These are phyloP conservation scores for Bretschneidera sinensis DNA, from an alignment of 345 rosid species.

Conservation along the genomic window DNA sequence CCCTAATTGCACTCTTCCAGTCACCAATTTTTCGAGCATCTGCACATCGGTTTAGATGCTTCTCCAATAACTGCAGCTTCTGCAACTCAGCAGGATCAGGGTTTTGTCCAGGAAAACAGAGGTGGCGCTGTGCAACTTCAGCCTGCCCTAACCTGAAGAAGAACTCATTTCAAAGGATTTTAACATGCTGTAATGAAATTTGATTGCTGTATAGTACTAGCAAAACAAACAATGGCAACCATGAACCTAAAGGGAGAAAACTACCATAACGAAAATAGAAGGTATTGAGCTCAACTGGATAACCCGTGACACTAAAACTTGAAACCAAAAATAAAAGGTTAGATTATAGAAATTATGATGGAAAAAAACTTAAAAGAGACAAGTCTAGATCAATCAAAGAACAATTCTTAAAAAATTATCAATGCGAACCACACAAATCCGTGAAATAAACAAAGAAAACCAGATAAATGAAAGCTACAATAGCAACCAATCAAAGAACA, in stretches of 20 bases:
- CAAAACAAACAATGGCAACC: not conserved
- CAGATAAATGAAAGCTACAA: not conserved
- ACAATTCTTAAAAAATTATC: not conserved
- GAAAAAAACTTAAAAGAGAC: too few species aligned
- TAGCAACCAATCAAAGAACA: not conserved
- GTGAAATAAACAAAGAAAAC: not conserved
- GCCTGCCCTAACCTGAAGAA: constrained; percentile 67
- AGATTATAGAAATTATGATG: not conserved
- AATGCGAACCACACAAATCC: not conserved
- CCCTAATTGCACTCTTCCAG: constrained; percentile 64
- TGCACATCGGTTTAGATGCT: constrained; percentile 58
- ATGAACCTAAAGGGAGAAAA: not conserved
- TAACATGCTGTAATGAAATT: not conserved
- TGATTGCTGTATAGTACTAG: not conserved
- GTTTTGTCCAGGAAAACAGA: constrained; percentile 58
- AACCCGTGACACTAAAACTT: not conserved
- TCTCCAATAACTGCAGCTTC: constrained; percentile 74
- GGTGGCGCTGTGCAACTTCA: constrained; percentile 63
- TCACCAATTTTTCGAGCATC: constrained; percentile 76
- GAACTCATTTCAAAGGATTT: not conserved
- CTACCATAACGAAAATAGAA: not conserved
- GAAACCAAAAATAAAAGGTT: not conserved
- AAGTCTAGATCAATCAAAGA: not conserved
- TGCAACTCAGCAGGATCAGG: constrained; percentile 65
- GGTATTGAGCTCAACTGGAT: not conserved